Evolutionary conservation across 345 rosid genomes (phyloP), one percentile per base, ranked within the genome.

Genomic region (Dipteronia sinensis): DNA sequence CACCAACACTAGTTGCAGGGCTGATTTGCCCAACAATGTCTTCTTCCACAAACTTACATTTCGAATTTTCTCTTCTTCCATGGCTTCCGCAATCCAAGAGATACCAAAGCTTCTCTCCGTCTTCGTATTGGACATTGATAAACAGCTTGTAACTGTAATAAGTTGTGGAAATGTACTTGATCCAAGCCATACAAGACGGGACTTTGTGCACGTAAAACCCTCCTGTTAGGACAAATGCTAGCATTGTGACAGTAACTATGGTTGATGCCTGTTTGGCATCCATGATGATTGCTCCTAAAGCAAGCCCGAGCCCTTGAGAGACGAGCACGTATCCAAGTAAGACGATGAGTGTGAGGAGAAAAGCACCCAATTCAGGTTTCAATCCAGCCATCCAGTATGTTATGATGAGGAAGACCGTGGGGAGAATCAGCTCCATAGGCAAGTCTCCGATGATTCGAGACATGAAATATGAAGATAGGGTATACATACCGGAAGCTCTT

Each of bases 251-350:
- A 0, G 97, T 93, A 2, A 84, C 99, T 42, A 95, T 71, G 2
- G 97, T 93, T 6, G 99, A 92, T 1, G 99, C 99, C 38, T 91
- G 93, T 76, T 95, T 93, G 10, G 97, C 94, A 22, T 95, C 98
- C 98, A 93, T 95, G 72, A 95, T 90, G 0, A 88, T 89, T 2
- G 98, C 98, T 0, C 99, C 99, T 11, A 95, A 11, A 34, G 91
- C 93, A 4, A 95, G 92, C 34, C 98, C 97, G 4, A 93, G 93
- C 13, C 98, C 98, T 23, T 95, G 98, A 0, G 97, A 95, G 0
- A 88, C 97, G 4, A 95, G 88, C 46, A 93, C 95, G n/a, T 93
- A 90, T 20, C 89, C 88, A 0, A 95, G 92, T 4, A 95, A 76
- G 53, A 89, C 93, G 34, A 85, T 49, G 20, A 93, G 87, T 1